Conservation (phyloP, 108 stramenopile species). For the Cylindrotheca closterium region DNA sequence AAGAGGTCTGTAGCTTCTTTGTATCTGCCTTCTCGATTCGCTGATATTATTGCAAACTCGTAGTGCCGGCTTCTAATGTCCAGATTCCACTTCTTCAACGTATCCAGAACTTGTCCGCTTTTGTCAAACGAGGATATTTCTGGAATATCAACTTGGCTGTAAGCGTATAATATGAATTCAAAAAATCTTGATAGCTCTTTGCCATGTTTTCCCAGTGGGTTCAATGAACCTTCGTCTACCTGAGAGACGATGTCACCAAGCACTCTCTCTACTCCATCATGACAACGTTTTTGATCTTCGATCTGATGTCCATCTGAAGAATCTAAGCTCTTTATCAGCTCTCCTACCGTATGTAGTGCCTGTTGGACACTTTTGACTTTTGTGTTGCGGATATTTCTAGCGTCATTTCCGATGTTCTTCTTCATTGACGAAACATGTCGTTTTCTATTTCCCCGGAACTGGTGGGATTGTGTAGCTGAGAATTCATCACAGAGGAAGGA, state of each 20-base stretch:
- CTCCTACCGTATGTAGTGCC: no score
- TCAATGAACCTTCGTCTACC: constrained; percentile 17
- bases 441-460: no score
- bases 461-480: no score
- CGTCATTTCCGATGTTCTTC: no score
- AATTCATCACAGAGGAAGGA: no score
- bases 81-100: constrained; percentile 55
- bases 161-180: constrained; percentile 22
- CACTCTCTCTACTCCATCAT: neutral
- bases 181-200: constrained; percentile 22
- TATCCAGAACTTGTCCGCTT: constrained; percentile 24
- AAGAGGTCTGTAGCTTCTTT: constrained; percentile 63
- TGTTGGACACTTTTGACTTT: neutral
- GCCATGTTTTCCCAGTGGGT: constrained; percentile 36
- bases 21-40: constrained; percentile 56
- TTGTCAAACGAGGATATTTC: neutral
- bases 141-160: neutral
- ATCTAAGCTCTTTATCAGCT: no score
- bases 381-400: neutral
- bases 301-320: no score
- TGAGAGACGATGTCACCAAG: constrained; percentile 3
- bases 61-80: constrained; percentile 55
- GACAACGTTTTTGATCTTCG: no score
- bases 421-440: no score
- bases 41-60: constrained; percentile 50